Evolutionary conservation across 2,329 filamentous ascomycete genomes (phyloP).

Genomic region (Graphilbum ipis-grandicollis): DNA sequence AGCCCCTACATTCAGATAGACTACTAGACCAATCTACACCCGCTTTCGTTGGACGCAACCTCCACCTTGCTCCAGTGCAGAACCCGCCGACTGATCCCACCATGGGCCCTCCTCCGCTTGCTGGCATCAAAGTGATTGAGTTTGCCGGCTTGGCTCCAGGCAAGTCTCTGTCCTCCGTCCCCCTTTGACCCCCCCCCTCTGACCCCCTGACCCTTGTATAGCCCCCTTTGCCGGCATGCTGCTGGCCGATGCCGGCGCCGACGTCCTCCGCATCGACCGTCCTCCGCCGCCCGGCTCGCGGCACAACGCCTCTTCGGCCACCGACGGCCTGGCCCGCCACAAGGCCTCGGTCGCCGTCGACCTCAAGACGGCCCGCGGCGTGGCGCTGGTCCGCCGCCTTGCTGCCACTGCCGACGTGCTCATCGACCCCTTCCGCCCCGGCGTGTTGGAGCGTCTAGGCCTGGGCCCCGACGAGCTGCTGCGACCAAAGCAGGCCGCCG

Average conservation of each 20-base stretch:
- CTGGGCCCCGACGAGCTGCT: constrained; percentile 55
- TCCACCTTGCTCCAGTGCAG: no score
- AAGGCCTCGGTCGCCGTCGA: constrained; percentile 70
- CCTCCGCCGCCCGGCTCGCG: constrained; percentile 23
- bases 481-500: constrained; percentile 16
- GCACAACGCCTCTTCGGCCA: constrained; percentile 25
- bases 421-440: constrained; percentile 86
- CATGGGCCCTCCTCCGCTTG: constrained; percentile 21
- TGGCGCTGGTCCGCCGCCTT: constrained; percentile 49
- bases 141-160: constrained; percentile 47
- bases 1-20: no score
- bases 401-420: constrained; percentile 52
- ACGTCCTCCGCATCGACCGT: constrained; percentile 73
- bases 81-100: no score
- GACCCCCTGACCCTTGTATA: background rate
- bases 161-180: constrained; percentile 12
- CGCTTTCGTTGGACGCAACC: no score
- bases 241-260: constrained; percentile 76
- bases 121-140: constrained; percentile 39
- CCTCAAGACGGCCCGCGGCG: constrained; percentile 49
- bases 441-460: constrained; percentile 71
- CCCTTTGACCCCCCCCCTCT: background rate
- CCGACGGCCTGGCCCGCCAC: constrained; percentile 61
- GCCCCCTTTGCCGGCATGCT: constrained; percentile 80
- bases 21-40: no score